Evolutionary conservation across 2,329 filamentous ascomycete species (phyloP).

Genomic region (Aschersonia sp.): DNA sequence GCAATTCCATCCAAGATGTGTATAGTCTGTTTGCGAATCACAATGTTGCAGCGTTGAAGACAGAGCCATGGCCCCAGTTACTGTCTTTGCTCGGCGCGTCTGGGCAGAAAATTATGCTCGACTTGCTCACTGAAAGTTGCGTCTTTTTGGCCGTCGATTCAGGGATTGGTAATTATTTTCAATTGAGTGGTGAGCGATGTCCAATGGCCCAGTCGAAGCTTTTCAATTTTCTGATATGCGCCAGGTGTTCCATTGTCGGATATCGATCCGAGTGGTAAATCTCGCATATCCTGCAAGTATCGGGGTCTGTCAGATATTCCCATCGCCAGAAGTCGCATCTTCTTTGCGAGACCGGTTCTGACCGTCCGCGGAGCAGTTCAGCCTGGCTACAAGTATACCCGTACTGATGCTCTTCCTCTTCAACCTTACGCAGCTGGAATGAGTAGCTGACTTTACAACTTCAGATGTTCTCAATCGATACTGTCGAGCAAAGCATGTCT

Average conservation of each 20-base stretch:
- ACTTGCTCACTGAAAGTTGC: constrained; percentile 62
- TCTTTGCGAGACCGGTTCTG: constrained; percentile 65
- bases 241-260: constrained; percentile 37
- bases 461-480: constrained; percentile 71
- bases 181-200: constrained; percentile 53
- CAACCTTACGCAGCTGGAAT: background rate
- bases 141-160: constrained; percentile 53
- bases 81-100: constrained; percentile 59
- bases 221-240: constrained; percentile 1
- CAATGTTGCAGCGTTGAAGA: constrained; percentile 54
- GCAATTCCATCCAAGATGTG: constrained; percentile 48
- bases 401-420: constrained; percentile 33
- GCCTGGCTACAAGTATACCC: constrained; percentile 68
- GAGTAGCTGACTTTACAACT: constrained; percentile 6
- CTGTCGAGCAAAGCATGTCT: constrained; percentile 9
- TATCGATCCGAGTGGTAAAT: constrained; percentile 11
- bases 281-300: background rate
- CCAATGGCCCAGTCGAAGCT: too few relatives aligned
- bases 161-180: constrained; percentile 53
- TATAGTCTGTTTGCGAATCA: constrained; percentile 51
- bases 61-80: constrained; percentile 59
- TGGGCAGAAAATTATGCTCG: constrained; percentile 64
- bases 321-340: constrained; percentile 70
- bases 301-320: constrained; percentile 43
- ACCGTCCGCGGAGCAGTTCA: constrained; percentile 53